phyloP scores from a whole-genome alignment of 257 asterid genomes.

The Solanum rostratum region DNA sequence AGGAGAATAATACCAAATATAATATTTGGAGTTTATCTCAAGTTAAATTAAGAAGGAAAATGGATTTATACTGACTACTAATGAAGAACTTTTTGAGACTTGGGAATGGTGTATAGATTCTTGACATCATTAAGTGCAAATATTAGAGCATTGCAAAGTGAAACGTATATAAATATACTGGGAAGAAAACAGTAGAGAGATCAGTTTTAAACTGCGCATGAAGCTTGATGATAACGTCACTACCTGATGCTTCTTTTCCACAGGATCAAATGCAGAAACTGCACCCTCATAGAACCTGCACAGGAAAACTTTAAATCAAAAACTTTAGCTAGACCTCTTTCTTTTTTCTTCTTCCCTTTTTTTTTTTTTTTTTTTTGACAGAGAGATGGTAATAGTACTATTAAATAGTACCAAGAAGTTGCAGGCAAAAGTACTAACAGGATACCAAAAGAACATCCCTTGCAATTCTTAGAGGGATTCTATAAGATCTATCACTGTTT shows the following conservation, averaged over 20 bases:
- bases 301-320: not conserved
- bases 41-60: not conserved
- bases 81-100: not conserved
- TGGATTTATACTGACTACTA: not conserved
- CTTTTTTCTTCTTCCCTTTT: not conserved
- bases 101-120: not conserved
- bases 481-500: not conserved
- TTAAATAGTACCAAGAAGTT: not conserved
- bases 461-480: not conserved
- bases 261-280: constrained; percentile 31
- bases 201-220: not conserved
- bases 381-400: not conserved
- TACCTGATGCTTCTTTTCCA: constrained; percentile 34
- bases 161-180: not conserved
- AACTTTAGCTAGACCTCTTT: not conserved
- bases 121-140: not conserved
- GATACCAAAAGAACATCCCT: not conserved
- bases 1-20: not conserved
- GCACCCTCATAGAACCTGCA: constrained; percentile 44
- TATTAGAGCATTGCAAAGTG: not conserved
- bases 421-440: not conserved
- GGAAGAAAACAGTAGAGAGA: not conserved
- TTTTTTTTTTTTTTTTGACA: not conserved
- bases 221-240: not conserved
- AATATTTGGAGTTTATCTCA: not conserved